Evolutionary conservation across 371 early-diverging fungal genomes (phyloP), one percentile per base, ranked within the genome.

Genomic region (Umbelopsis sp.): DNA sequence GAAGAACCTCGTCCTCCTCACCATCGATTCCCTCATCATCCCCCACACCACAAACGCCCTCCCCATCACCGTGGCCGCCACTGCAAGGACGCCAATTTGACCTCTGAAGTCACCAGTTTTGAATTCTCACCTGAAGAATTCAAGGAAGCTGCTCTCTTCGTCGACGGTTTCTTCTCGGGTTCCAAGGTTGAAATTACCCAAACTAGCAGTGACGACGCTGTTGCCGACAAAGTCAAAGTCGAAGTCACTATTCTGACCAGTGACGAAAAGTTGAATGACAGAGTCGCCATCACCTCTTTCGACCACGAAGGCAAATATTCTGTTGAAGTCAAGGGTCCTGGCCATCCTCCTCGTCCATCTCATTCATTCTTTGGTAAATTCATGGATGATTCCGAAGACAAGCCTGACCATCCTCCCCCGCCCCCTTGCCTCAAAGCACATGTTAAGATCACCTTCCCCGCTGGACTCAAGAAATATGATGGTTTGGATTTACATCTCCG

Each of bases 281-380:
- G 22, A 1, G 70, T 67, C 1, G 18, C 62, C 5, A 57, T 68
- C 12, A 45, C 68, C 41, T 70, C 74, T 16, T 73, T 70, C 68
- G 78, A 78, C 25, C 64, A 70, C 45, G 57, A 75, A 41, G 78
- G 78, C 12, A 63, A 71, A 46, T 78, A 73, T 18, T 50, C 72
- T 52, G 76, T 78, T 41, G 73, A 77, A 66, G 50, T 75, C 57
- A 76, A 73, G 29, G 71, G 74, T 24, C 65, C 67, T n/a, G 64
- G 65, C 25, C 63, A 51, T n/a, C 63, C 41, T 45, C 48, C 44
- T 22, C 65, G 65, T 18, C 65, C 45, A 5, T 63, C 53, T 29
- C 53, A 24, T 29, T 29, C 29, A 0, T 29, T 29, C 18, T 57
- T 29, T 29, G 29, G n/a, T 8, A 24, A 24, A 35, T 14, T 12